These are phyloP conservation scores for Syzygium oleosum DNA, from an alignment of 345 rosid genomes.

Conservation along the genomic window DNA sequence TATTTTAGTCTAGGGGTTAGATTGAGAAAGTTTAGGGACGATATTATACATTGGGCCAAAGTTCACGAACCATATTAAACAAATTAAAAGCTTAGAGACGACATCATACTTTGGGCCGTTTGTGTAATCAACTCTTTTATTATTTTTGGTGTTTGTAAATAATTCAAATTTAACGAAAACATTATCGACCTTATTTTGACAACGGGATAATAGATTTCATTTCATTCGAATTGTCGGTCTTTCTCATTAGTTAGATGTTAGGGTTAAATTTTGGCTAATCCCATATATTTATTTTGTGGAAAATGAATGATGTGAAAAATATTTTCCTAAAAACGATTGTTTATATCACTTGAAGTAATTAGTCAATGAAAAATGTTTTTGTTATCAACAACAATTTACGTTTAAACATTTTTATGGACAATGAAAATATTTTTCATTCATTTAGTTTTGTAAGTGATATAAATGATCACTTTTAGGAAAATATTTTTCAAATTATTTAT, in stretches of 20 bases:
- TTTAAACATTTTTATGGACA: too few species aligned
- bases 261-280: neutral
- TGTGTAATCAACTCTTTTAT: neutral
- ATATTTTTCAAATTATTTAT: too few species aligned
- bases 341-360: too few species aligned
- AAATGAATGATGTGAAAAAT: too few species aligned
- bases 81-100: neutral
- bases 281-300: neutral
- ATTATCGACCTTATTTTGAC: neutral
- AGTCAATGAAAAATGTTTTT: too few species aligned
- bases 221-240: neutral
- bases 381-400: too few species aligned
- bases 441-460: too few species aligned
- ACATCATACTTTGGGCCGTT: accelerated
- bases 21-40: neutral
- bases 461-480: too few species aligned
- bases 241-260: neutral
- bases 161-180: neutral
- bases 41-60: neutral
- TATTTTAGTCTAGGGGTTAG: neutral
- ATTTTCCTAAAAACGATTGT: too few species aligned
- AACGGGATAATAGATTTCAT: too few species aligned
- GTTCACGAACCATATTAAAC: accelerated
- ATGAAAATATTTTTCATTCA: too few species aligned
- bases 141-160: too few species aligned